Conservation (phyloP, 2,329 filamentous ascomycete genomes). For the Penicillium sp. region DNA sequence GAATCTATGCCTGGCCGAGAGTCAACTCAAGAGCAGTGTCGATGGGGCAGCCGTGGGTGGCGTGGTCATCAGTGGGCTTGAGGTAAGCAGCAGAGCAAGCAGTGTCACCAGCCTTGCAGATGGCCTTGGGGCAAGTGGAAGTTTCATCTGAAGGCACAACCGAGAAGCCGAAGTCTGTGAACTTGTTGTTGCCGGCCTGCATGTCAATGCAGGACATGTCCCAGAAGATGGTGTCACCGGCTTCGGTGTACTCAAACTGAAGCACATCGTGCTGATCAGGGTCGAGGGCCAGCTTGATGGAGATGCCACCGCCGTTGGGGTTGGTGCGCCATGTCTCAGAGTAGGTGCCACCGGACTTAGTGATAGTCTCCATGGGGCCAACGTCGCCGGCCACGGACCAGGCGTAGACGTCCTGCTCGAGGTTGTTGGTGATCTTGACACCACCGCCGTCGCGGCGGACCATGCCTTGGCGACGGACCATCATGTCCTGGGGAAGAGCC, state of each 20-base stretch:
- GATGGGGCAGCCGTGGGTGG: constrained; percentile 42
- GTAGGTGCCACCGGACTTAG: constrained; percentile 35
- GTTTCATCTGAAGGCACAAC: constrained; percentile 30
- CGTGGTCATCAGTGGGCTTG: constrained; percentile 40
- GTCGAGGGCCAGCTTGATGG: constrained; percentile 41
- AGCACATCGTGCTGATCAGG: constrained; percentile 36
- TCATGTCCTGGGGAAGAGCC: constrained; percentile 29
- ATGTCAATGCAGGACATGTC: constrained; percentile 43
- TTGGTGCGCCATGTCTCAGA: constrained; percentile 35
- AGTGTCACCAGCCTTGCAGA: constrained; percentile 36
- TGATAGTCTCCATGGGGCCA: constrained; percentile 36
- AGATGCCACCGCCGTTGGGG: constrained; percentile 42
- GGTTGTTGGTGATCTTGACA: constrained; percentile 41
- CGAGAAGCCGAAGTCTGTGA: constrained; percentile 36
- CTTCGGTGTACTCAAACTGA: constrained; percentile 44
- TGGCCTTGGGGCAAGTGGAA: constrained; percentile 33
- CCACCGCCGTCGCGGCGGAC: constrained; percentile 23
- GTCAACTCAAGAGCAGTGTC: constrained; percentile 33
- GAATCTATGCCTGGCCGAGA: constrained; percentile 29
- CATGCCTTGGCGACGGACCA: constrained; percentile 25
- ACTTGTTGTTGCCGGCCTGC: constrained; percentile 30
- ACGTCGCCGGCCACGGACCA: constrained; percentile 40
- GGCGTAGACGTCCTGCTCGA: constrained; percentile 38
- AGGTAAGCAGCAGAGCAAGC: constrained; percentile 41
- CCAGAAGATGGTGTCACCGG: constrained; percentile 37